Evolutionary conservation across 73 alveolate species (phyloP), one percentile per base, ranked within the genome.

Genomic region (Stentor roeselii): DNA sequence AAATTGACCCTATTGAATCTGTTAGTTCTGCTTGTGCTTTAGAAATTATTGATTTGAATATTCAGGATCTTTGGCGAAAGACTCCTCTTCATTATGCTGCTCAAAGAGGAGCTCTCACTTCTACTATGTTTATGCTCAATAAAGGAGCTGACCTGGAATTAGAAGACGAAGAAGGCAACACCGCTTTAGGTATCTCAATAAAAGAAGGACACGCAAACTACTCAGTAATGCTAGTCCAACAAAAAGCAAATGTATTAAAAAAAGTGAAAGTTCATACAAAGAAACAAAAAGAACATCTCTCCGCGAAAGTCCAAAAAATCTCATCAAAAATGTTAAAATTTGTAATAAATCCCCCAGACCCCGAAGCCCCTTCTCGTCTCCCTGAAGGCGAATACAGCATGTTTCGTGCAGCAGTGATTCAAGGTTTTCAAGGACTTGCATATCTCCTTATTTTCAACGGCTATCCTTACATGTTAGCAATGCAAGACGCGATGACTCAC

Each of bases 21-120:
- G 95, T 89, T 6, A 82, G 90, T 75, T 42, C 87, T 35, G 60
- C 93, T 0, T 90, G 91, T 59, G 90, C 87, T 0, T n/a, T 78
- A 35, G 75, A 60, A 15, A 87, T 86, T 40, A 60, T 93, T 35
- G 86, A 86, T 41, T 60, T 94, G 14, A 86, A 94, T 42, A 83
- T 60, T 14, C 82, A 86, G 14, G 98, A 94, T 78, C 75, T 78
- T 34, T 87, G 89, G 86, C 89, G 83, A 50, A 92, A 91, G 85
- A 89, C 97, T 36, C 95, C 94, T 36, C 89, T 94, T 27, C 98
- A 94, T 74, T 94, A 90, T 61, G 95, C 95, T 35, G 90, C 95
- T 42, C 88, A 91, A 61, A 84, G 95, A 77, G 93, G 93, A 11
- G 88, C 97, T 31, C 78, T 91, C 6, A 86, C 84, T 59, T 90